A percentile compares a stretch with the other conserved stretches of the same genome.
Conservation (phyloP, 2,329 filamentous ascomycete species). For the Ophiostoma quercus region DNA sequence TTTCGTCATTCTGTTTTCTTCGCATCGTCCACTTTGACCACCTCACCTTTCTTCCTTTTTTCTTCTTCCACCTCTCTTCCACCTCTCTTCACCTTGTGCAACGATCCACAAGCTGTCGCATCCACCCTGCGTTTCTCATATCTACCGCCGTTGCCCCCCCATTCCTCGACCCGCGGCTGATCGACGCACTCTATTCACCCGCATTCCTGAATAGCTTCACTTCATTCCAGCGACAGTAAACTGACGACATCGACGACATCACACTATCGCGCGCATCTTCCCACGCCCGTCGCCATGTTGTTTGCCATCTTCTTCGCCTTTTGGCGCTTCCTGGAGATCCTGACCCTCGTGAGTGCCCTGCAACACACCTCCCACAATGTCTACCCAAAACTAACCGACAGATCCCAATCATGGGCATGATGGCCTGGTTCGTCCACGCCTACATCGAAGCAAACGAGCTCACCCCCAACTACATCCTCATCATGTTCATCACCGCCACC, state of each 20-base stretch:
- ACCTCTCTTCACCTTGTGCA: background rate
- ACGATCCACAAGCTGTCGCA: background rate
- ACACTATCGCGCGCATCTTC: background rate
- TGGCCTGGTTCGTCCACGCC: conserved; percentile 60
- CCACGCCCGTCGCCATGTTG: conserved; percentile 44
- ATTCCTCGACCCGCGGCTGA: conserved; percentile 15
- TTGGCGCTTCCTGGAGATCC: conserved; percentile 57
- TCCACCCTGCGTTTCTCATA: conserved; percentile 1
- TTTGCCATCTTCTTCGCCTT: conserved; percentile 60
- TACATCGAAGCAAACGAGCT: conserved; percentile 53
- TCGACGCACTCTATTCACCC: conserved; percentile 16
- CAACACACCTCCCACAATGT: too few species aligned
- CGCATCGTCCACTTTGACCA: background rate
- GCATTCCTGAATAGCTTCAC: conserved; percentile 19
- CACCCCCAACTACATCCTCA: conserved; percentile 57
- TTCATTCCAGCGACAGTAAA: background rate
- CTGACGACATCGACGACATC: background rate
- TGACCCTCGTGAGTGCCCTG: conserved; percentile 49
- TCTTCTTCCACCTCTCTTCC: background rate
- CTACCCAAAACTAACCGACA: conserved; percentile 30
- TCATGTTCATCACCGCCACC: conserved; percentile 63
- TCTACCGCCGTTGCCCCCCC: background rate
- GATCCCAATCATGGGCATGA: conserved; percentile 63
- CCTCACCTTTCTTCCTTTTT: background rate
- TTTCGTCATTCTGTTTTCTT: conserved; percentile 13